phyloP scores from a whole-genome alignment of 2,329 filamentous ascomycete species.

The Nemania diffusa region DNA sequence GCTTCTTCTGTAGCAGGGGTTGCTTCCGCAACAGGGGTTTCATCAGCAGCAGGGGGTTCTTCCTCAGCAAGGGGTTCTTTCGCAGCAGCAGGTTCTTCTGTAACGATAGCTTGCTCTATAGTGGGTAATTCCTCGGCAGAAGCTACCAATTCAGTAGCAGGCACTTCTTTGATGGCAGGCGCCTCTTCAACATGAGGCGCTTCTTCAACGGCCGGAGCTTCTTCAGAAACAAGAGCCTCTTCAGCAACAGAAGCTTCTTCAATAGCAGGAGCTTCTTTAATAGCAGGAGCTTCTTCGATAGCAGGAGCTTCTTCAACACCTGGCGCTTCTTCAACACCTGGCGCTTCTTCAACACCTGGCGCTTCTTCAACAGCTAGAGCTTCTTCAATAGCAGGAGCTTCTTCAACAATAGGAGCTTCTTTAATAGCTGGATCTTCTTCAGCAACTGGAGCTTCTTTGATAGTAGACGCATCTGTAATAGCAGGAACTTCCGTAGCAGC shows the following conservation, averaged over 20 bases:
- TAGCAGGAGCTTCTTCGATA: neutral
- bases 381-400: constrained; percentile 4
- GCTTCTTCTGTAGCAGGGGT: constrained; percentile 13
- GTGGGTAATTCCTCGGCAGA: neutral
- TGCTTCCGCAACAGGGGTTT: constrained; percentile 11
- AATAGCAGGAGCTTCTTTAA: no score
- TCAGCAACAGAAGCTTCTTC: no score
- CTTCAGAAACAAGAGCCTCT: no score
- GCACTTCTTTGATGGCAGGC: neutral
- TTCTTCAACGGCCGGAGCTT: no score
- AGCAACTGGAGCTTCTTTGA: neutral
- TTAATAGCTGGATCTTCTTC: constrained; percentile 11
- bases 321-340: constrained; percentile 6
- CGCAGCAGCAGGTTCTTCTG: constrained; percentile 7
- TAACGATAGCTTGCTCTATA: neutral
- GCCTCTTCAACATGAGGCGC: constrained; percentile 1
- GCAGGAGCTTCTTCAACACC: neutral
- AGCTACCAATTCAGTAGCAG: no score
- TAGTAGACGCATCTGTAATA: neutral
- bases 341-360: neutral
- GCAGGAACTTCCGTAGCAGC: neutral
- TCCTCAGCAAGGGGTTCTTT: constrained; percentile 1
- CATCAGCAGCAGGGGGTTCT: neutral
- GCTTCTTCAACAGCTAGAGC: constrained; percentile 6
- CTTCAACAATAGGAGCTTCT: constrained; percentile 4